Percentiles rank a stretch among this genome's conserved stretches.
Conservation (phyloP, 805 yeast species). For the Saccharomycopsis fermentans region DNA sequence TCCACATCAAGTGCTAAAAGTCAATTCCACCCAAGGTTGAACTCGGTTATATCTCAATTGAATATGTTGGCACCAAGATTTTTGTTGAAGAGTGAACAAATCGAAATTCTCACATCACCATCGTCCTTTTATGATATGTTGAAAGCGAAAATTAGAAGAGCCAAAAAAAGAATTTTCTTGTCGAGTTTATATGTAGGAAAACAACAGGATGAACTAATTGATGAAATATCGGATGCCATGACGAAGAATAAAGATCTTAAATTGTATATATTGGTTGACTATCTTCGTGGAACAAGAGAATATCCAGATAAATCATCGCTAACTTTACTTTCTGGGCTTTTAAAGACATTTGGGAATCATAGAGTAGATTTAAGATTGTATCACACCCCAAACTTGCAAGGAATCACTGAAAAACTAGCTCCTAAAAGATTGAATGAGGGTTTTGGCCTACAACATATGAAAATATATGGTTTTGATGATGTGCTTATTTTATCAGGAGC, state of each 20-base stretch:
- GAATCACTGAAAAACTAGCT: constrained; percentile 49
- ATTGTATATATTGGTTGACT: constrained; percentile 74
- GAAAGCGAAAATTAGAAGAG: constrained; percentile 48
- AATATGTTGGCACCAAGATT: constrained; percentile 64
- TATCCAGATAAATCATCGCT: constrained; percentile 76
- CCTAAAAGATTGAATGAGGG: constrained; percentile 89
- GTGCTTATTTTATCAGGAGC: constrained; percentile 88
- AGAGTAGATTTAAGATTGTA: constrained; percentile 77
- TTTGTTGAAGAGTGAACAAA: constrained; percentile 41
- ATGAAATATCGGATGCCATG: constrained; percentile 52
- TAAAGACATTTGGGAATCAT: constrained; percentile 48
- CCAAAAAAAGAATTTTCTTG: constrained; percentile 62
- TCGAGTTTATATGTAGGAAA: constrained; percentile 85
- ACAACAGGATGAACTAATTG: constrained; percentile 64
- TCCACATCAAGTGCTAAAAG: constrained; percentile 1
- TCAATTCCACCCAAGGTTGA: constrained; percentile 36
- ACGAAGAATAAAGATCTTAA: constrained; percentile 46
- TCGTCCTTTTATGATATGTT: constrained; percentile 58
- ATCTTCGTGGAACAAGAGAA: constrained; percentile 87
- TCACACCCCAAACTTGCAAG: constrained; percentile 78
- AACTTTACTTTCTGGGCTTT: constrained; percentile 46
- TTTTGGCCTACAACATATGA: constrained; percentile 93
- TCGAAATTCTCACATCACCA: constrained; percentile 58
- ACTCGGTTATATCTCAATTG: constrained; percentile 38
- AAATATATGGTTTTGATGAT: constrained; percentile 87